Conservation (phyloP, 2,329 filamentous ascomycete genomes). For the Penicillium sp. region DNA sequence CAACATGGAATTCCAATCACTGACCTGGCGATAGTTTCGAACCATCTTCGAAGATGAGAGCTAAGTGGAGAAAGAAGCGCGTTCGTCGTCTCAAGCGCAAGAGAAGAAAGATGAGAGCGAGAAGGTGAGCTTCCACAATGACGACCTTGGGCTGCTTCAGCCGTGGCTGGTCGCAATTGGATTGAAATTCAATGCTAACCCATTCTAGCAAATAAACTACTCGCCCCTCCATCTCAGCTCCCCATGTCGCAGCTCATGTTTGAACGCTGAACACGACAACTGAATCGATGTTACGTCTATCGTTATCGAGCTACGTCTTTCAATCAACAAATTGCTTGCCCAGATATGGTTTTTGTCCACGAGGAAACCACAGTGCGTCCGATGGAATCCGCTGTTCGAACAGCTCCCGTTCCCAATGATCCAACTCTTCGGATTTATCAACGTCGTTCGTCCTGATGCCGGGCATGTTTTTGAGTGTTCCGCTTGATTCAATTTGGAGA, state of each 20-base stretch:
- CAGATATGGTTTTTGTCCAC: constrained; percentile 16
- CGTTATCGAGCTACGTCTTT: constrained; percentile 26
- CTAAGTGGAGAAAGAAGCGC: constrained; percentile 99
- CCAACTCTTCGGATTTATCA: constrained; percentile 29
- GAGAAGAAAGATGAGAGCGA: constrained; percentile 99
- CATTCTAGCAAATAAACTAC: constrained; percentile 59
- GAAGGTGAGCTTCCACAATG: constrained; percentile 71
- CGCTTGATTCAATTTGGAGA: constrained; percentile 19
- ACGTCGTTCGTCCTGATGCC: constrained; percentile 28
- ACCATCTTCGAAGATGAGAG: constrained; percentile 62
- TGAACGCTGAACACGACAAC: constrained; percentile 39
- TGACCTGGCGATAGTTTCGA: constrained; percentile 20
- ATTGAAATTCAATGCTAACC: constrained; percentile 29
- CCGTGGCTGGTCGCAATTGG: constrained; percentile 1
- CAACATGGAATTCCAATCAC: constrained; percentile 11
- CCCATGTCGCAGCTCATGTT: constrained; percentile 32
- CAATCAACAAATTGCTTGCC: constrained; percentile 21
- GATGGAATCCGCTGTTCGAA: constrained; percentile 30
- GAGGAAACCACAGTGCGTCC: constrained; percentile 17
- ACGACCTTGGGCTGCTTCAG: neutral
- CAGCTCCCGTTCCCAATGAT: constrained; percentile 13
- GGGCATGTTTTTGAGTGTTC: constrained; percentile 19
- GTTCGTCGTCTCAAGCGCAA: constrained; percentile 98
- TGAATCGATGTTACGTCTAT: constrained; percentile 29
- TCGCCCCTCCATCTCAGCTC: constrained; percentile 53